These are phyloP conservation scores for Bipolaris bicolor DNA, from an alignment of 2,329 filamentous ascomycete genomes.

Conservation along the genomic window DNA sequence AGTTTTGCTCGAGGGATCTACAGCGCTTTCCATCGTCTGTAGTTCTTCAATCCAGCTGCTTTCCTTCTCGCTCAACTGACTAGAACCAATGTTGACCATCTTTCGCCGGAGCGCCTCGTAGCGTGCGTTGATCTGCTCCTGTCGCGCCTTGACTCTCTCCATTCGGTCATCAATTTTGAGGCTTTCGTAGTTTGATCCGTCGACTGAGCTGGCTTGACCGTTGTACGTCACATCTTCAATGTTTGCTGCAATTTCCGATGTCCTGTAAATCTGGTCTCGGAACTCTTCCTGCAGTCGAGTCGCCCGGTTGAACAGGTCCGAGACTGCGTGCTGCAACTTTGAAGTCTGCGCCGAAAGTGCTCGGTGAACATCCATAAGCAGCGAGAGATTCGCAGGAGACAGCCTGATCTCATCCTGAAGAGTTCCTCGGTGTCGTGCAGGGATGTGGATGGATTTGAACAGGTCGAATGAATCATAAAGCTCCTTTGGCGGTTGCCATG, in stretches of 20 bases:
- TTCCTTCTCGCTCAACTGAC: slow-evolving; percentile 68
- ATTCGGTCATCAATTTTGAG: slow-evolving; percentile 66
- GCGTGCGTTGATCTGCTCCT: slow-evolving; percentile 63
- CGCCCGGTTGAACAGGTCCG: slow-evolving; percentile 75
- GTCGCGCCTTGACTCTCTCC: slow-evolving; percentile 60
- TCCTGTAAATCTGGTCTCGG: slow-evolving; percentile 69
- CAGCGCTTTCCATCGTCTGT: slow-evolving; percentile 48
- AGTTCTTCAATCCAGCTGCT: slow-evolving; percentile 65
- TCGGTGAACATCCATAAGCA: slow-evolving; percentile 76
- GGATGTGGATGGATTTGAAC: slow-evolving; percentile 63
- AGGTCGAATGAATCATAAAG: slow-evolving; percentile 66
- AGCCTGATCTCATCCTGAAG: slow-evolving; percentile 72
- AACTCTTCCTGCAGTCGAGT: slow-evolving; percentile 72
- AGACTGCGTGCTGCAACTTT: slow-evolving; percentile 70
- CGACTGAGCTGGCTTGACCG: slow-evolving; percentile 53
- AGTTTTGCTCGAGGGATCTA: slow-evolving; percentile 40
- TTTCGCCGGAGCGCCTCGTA: slow-evolving; percentile 65
- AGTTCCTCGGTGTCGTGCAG: slow-evolving; percentile 65
- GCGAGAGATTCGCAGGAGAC: slow-evolving; percentile 71
- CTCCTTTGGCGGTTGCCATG: slow-evolving; percentile 67
- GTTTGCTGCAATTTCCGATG: slow-evolving; percentile 67
- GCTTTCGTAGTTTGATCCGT: slow-evolving; percentile 57
- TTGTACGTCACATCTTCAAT: slow-evolving; percentile 71
- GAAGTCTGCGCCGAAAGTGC: slow-evolving; percentile 73
- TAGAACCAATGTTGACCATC: slow-evolving; percentile 55